Conservation (phyloP, 2,329 filamentous ascomycete genomes). For the Tolypocladium capitatum region DNA sequence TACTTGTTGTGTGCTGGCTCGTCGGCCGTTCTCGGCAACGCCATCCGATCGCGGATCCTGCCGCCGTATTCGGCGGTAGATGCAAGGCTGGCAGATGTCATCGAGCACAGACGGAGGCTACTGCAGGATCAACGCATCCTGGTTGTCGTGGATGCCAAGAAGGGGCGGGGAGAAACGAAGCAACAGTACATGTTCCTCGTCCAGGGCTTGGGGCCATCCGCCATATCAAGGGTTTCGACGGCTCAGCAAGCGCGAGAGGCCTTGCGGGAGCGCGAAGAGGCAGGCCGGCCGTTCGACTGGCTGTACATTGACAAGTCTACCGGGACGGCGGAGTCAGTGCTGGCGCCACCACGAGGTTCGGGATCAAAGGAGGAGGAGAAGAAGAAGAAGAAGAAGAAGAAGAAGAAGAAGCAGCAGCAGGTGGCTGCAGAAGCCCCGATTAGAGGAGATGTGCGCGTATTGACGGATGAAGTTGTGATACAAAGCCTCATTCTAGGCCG, state of each 20-base stretch:
- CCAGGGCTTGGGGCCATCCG: slow-evolving; percentile 58
- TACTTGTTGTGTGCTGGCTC: slow-evolving; percentile 81
- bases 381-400: no score
- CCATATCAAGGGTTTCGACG: slow-evolving; percentile 50
- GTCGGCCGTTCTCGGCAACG: slow-evolving; percentile 62
- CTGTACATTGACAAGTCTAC: slow-evolving; percentile 62
- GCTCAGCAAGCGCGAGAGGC: slow-evolving; percentile 49
- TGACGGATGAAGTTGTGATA: slow-evolving; percentile 77
- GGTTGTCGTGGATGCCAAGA: slow-evolving; percentile 47
- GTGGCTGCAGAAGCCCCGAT: slow-evolving; percentile 12
- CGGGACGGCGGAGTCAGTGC: slow-evolving; percentile 38
- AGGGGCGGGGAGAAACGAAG: slow-evolving; percentile 47
- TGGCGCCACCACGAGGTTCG: slow-evolving; percentile 15
- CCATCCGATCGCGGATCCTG: slow-evolving; percentile 62
- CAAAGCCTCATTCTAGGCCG: slow-evolving; percentile 84
- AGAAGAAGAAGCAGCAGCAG: no score
- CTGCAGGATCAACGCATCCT: slow-evolving; percentile 55
- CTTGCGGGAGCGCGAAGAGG: slow-evolving; percentile 36
- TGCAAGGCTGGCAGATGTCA: slow-evolving; percentile 42
- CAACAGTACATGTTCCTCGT: slow-evolving; percentile 71
- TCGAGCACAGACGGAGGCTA: slow-evolving; percentile 48
- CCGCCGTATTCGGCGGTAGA: slow-evolving; percentile 42
- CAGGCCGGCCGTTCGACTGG: slow-evolving; percentile 51
- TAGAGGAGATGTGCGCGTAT: slow-evolving; percentile 46
- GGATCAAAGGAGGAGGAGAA: slow-evolving; percentile 28